Base-by-base conservation (phyloP, 1,139 yeast species). In the Candida dubliniensis region DNA sequence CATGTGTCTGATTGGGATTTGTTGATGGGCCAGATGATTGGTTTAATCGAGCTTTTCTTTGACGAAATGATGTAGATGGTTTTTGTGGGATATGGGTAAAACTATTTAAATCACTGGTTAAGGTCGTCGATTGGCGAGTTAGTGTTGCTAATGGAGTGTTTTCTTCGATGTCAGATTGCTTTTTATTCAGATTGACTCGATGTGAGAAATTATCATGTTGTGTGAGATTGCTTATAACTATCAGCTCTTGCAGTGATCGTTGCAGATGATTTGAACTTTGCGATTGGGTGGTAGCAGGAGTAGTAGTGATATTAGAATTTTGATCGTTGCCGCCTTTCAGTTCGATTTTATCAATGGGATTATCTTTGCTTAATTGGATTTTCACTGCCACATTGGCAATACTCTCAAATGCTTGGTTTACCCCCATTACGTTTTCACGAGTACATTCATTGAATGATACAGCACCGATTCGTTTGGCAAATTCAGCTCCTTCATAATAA, bases 361-460 rank as follows among this genome's bases (percentile, higher is more conserved):
- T 33, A 4, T 36, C 31, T 10, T 13, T 8, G 3, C 34, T 34
- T 30, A 32, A 18, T 18, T 36, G 18, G 32, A 33, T 36, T n/a
- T 36, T 40, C 12, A 34, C 40, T 9, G 41, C 43, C 11, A 33
- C 12, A n/a, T 34, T 24, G 3, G 31, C 31, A 9, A 35, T 40
- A 25, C 11, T 29, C 10, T 55, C 50, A 49, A 71, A 70, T 1
- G 63, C 64, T 6, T 63, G 66, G 1, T 57, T 55, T 2, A 71
- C 54, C 3, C 58, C 56, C 1, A 50, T 38, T 4, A 59, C 61
- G 18, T 50, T 43, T 34, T 50, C 50, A 1, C 71, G 53, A 38
- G 70, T 62, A 30, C 66, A 62, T 51, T 72, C 77, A 18, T 46
- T 32, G 43, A 65, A 69, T 12, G 49, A 47, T 2, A 64, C 18